Evolutionary conservation across 106 monocot genomes (phyloP), one percentile per base, ranked within the genome.

Genomic region (Platanthera zijinensis): DNA sequence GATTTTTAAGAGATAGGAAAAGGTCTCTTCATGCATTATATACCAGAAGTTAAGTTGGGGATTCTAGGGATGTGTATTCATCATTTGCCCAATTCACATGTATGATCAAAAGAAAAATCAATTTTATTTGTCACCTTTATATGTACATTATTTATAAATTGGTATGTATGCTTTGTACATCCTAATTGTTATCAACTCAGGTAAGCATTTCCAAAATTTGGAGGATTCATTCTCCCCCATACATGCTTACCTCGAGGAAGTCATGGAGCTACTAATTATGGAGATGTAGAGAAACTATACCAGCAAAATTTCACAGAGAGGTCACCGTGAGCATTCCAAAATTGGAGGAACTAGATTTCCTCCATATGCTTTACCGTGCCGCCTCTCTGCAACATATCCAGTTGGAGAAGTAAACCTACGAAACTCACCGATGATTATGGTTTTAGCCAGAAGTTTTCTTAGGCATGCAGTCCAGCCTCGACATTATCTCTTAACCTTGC

Each of bases 281-380:
- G 47, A 47, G 70, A 70, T 13, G 10, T 14, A 48, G 17, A 13
- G 5, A 39, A 70, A 48, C 70, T 70, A n/a, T 47, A 70, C 48
- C 47, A 48, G 70, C 8, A 70, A 48, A 48, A 48, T n/a, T 70
- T 70, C 14, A 17, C 70, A 70, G 48, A 47, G 70, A 18, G 70
- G 48, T 48, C 48, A 5, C 45, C 17, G 70, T 39, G 47, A 70
- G 70, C 48, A 48, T 70, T 15, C 47, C 70, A 70, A 70, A 70
- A 70, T 70, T 70, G 70, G 70, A 70, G 70, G 48, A 70, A 70
- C 48, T 48, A 48, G 32, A 70, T 17, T 70, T 48, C 70, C 70
- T 48, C 70, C 70, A 70, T 48, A 70, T 70, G 48, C 70, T 70
- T 39, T 48, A 15, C 70, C 39, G 17, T 18, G 14, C 48, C 17